These are phyloP conservation scores for Suillus americanus DNA, from an alignment of 768 basidiomycete genomes.

Conservation along the genomic window DNA sequence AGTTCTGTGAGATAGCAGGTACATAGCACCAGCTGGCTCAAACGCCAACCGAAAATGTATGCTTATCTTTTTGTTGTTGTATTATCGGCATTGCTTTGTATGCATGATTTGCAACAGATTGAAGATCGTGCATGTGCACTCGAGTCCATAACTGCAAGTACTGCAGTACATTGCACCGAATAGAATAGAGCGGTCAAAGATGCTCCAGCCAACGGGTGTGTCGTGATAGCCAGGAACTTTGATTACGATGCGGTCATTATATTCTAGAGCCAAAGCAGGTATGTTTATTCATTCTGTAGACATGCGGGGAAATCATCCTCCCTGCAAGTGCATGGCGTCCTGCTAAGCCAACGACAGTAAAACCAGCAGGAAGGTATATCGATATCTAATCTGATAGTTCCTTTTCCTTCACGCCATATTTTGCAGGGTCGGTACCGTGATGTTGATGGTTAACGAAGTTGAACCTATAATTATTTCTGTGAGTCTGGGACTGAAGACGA, in stretches of 20 bases:
- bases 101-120: background rate
- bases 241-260: background rate
- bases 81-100: background rate
- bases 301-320: background rate
- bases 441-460: slow-evolving; percentile 91
- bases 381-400: slow-evolving; percentile 23
- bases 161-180: background rate
- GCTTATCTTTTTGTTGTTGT: no score
- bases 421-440: slow-evolving; percentile 83
- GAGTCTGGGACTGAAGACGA: slow-evolving; percentile 5
- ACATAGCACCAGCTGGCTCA: no score
- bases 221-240: background rate
- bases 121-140: background rate
- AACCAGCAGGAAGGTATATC: slow-evolving; percentile 1
- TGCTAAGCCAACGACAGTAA: background rate
- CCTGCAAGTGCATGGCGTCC: background rate
- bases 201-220: background rate
- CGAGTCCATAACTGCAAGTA: background rate
- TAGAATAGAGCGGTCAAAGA: background rate
- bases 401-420: slow-evolving; percentile 55
- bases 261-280: background rate
- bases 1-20: no score
- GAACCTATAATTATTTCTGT: slow-evolving; percentile 57
- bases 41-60: background rate
- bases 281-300: background rate